Evolutionary conservation across 164 flowering plant species (phyloP).

Genomic region (Berberis thunbergii): DNA sequence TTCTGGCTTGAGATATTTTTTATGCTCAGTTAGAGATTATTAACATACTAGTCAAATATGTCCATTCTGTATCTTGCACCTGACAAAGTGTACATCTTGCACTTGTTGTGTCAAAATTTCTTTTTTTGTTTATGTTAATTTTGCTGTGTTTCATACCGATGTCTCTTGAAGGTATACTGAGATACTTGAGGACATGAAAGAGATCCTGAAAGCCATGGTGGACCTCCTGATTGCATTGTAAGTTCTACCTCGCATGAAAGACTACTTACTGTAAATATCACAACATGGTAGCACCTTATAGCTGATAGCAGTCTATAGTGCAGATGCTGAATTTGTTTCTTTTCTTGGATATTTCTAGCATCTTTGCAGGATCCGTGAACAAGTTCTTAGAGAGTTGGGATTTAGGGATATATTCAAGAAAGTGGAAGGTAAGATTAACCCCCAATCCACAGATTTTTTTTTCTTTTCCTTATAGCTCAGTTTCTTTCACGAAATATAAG

Average conservation of each 20-base stretch:
- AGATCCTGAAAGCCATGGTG: conserved; percentile 96
- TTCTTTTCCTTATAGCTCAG: background rate
- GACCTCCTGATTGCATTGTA: conserved; percentile 98
- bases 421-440: conserved; percentile 66
- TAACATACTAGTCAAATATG: too few relatives aligned
- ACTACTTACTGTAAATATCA: conserved; percentile 1
- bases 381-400: conserved; percentile 85
- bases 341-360: conserved; percentile 34
- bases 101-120: too few relatives aligned
- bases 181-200: conserved; percentile 78
- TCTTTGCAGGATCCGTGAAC: conserved; percentile 93
- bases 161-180: conserved; percentile 55
- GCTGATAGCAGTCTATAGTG: background rate
- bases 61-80: background rate
- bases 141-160: background rate
- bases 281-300: background rate
- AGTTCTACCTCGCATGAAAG: conserved; percentile 13
- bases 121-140: conserved; percentile 2
- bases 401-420: conserved; percentile 91
- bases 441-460: background rate
- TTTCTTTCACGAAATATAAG: background rate
- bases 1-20: too few relatives aligned
- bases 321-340: background rate
- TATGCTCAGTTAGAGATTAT: too few relatives aligned
- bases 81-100: too few relatives aligned